Percentiles rank a stretch among this genome's conserved stretches.
Conservation (phyloP, 305 asterid genomes). For the Fraxinus paxiana region DNA sequence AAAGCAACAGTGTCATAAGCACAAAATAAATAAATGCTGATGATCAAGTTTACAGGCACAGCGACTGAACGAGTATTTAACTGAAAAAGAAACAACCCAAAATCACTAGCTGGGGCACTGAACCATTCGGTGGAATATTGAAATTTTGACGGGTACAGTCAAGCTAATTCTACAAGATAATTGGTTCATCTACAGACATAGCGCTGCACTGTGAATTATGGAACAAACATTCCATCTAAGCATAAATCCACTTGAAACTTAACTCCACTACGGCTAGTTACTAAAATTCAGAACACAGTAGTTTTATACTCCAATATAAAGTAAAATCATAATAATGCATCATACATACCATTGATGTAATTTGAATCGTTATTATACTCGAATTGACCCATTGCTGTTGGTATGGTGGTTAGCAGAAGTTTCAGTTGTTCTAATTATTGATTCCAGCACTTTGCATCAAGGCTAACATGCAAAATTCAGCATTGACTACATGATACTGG, state of each 20-base stretch:
- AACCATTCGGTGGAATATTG: background rate
- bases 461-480: background rate
- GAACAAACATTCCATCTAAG: background rate
- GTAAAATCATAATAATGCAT: background rate
- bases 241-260: background rate
- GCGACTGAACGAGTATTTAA: background rate
- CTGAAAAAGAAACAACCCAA: background rate
- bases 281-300: background rate
- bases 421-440: background rate
- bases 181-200: slow-evolving; percentile 2
- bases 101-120: background rate
- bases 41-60: background rate
- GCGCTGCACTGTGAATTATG: background rate
- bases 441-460: background rate
- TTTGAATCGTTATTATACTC: background rate
- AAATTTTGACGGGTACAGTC: background rate
- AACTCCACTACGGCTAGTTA: background rate
- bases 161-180: background rate
- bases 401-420: background rate
- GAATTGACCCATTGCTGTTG: background rate
- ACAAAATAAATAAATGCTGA: background rate
- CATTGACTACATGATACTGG: background rate
- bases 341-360: background rate
- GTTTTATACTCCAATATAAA: background rate
- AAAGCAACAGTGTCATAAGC: background rate